A percentile compares a stretch with the other conserved stretches of the same genome.
phyloP scores from a whole-genome alignment of 306 rosid species.

The Quercus alba region DNA sequence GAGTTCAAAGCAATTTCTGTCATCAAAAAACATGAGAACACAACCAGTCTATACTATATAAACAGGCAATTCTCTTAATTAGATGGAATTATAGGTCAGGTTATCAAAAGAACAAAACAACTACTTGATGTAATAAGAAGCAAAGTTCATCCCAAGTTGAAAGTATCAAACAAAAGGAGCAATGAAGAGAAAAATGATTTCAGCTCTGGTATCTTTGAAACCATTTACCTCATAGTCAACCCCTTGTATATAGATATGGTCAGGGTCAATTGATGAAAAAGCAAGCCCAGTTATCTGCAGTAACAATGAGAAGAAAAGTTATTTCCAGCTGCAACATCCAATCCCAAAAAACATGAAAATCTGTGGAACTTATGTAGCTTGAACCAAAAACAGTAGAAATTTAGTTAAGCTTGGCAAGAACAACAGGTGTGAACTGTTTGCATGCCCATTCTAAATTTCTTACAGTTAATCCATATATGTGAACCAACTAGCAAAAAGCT shows the following conservation, averaged over 20 bases:
- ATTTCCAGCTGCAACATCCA: constrained; percentile 10
- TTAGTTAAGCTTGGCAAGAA: constrained; percentile 9
- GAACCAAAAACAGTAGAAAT: not conserved
- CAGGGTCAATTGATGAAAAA: constrained; percentile 72
- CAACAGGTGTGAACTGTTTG: not conserved
- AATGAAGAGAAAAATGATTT: not conserved
- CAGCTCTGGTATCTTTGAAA: not conserved
- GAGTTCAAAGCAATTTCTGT: not conserved
- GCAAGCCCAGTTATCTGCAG: constrained; percentile 83
- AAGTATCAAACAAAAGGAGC: not conserved
- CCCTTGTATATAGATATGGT: constrained; percentile 78
- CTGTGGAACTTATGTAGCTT: not conserved
- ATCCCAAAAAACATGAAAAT: not conserved
- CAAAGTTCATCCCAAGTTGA: not conserved
- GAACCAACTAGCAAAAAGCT: not conserved
- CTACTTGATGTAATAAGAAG: not conserved
- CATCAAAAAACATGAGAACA: not conserved
- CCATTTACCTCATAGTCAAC: constrained; percentile 78
- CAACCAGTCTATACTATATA: not conserved
- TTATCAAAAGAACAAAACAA: not conserved
- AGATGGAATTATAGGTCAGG: not conserved
- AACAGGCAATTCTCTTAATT: not conserved
- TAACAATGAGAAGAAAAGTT: constrained; percentile 6
- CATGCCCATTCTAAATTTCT: not conserved
- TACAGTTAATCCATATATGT: not conserved